Evolutionary conservation across 176 grass and related monocot genomes (phyloP).

Genomic region (Calamus simplicifolius): DNA sequence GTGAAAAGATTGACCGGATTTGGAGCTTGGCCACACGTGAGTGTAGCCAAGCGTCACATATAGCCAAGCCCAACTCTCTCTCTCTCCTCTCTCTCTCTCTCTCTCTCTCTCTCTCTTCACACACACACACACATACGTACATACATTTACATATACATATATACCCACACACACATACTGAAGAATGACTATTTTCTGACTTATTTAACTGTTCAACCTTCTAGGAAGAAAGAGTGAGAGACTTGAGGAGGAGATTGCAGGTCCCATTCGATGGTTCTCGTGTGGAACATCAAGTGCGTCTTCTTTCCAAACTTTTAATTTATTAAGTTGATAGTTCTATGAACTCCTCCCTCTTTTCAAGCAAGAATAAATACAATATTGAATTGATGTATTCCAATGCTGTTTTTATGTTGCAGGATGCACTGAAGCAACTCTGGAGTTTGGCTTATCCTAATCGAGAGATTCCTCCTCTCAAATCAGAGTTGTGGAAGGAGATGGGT

Average conservation of each 20-base stretch:
- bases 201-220: constrained; percentile 15
- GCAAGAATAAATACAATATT: too few relatives aligned
- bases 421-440: constrained; percentile 80
- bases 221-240: constrained; percentile 81
- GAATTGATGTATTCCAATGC: too few relatives aligned
- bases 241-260: constrained; percentile 60
- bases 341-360: not conserved
- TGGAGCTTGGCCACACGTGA: too few relatives aligned
- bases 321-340: too few relatives aligned
- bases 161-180: not conserved
- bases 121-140: too few relatives aligned
- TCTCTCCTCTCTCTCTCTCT: too few relatives aligned
- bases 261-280: constrained; percentile 73
- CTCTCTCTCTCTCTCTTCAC: too few relatives aligned
- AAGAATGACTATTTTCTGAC: not conserved
- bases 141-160: too few relatives aligned
- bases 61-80: too few relatives aligned
- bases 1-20: too few relatives aligned
- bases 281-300: constrained; percentile 74
- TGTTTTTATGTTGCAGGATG: constrained; percentile 37
- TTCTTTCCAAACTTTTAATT: not conserved
- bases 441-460: constrained; percentile 57
- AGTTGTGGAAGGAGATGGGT: constrained; percentile 97
- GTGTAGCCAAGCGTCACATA: too few relatives aligned
- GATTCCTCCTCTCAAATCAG: constrained; percentile 84